Conservation (phyloP, 192 early-diverging fungal species). For the Jimgerdemannia flammicorona region DNA sequence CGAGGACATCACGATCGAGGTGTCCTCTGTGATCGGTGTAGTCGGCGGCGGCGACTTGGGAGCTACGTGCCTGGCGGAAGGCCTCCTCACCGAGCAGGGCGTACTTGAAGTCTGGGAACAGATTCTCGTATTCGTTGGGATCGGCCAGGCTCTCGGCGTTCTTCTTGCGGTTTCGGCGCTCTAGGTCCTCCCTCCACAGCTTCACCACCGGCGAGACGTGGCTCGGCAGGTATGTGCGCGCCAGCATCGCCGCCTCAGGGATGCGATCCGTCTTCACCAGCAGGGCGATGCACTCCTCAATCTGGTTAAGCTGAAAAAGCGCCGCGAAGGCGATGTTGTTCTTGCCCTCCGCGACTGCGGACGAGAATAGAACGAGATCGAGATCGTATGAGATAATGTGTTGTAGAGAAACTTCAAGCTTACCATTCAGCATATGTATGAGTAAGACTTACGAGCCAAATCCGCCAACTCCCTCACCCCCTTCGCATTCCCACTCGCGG, state of each 20-base stretch:
- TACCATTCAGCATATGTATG: background rate
- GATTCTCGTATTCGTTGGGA: slow-evolving; percentile 75
- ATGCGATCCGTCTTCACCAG: slow-evolving; percentile 83
- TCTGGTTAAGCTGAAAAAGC: slow-evolving; percentile 67
- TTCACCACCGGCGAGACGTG: slow-evolving; percentile 63
- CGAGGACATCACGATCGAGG: slow-evolving; percentile 53
- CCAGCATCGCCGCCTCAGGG: slow-evolving; percentile 94
- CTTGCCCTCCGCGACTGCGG: slow-evolving; percentile 59
- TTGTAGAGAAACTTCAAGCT: background rate
- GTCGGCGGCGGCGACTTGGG: slow-evolving; percentile 39
- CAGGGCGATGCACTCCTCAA: slow-evolving; percentile 84
- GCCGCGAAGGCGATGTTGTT: slow-evolving; percentile 93
- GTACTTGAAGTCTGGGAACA: slow-evolving; percentile 76
- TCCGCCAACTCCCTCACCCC: slow-evolving; percentile 77
- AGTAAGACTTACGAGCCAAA: slow-evolving; percentile 46
- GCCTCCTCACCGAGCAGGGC: slow-evolving; percentile 40
- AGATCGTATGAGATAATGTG: background rate
- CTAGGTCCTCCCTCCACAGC: slow-evolving; percentile 78
- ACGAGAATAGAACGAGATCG: slow-evolving; percentile 7
- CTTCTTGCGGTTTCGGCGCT: slow-evolving; percentile 68
- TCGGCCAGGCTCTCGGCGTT: slow-evolving; percentile 85
- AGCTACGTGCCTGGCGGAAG: slow-evolving; percentile 23
- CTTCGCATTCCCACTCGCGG: slow-evolving; percentile 75
- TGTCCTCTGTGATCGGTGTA: slow-evolving; percentile 58
- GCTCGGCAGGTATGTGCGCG: slow-evolving; percentile 82